Evolutionary conservation across 2,329 filamentous ascomycete genomes (phyloP).

Genomic region (Dichotomopilus funicola): DNA sequence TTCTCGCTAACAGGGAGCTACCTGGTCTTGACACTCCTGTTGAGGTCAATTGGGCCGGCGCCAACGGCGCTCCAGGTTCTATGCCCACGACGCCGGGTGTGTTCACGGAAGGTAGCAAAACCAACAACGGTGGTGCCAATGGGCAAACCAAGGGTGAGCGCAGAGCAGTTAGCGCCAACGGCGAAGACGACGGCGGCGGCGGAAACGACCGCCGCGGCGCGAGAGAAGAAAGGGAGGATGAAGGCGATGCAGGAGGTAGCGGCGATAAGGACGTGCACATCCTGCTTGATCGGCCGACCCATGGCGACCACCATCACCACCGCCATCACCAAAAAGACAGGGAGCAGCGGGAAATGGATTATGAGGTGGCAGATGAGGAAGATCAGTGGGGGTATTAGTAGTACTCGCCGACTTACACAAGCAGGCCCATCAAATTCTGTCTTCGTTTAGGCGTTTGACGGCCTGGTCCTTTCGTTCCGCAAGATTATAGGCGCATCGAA

Average conservation of each 20-base stretch:
- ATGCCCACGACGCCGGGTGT: slow-evolving; percentile 10
- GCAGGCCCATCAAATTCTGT: too few relatives aligned
- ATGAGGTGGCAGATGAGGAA: slow-evolving; percentile 47
- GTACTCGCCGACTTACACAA: background rate
- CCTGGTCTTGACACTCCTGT: slow-evolving; percentile 51
- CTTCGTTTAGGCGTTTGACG: background rate
- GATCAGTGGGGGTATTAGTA: slow-evolving; percentile 34
- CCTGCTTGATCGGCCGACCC: slow-evolving; percentile 23
- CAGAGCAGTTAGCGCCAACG: background rate
- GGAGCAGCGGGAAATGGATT: slow-evolving; percentile 42
- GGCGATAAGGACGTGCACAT: slow-evolving; percentile 24
- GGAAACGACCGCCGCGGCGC: slow-evolving; percentile 41
- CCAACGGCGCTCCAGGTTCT: slow-evolving; percentile 12
- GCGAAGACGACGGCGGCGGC: slow-evolving; percentile 18
- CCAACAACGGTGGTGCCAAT: background rate
- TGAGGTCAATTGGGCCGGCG: slow-evolving; percentile 57
- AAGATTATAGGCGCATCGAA: too few relatives aligned
- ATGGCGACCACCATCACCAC: background rate
- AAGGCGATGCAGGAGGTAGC: background rate
- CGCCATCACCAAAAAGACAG: slow-evolving; percentile 18
- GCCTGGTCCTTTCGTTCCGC: background rate
- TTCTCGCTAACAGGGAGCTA: slow-evolving; percentile 44
- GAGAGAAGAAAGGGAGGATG: background rate
- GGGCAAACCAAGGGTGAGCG: background rate
- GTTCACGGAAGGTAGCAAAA: background rate